Percentiles rank a stretch among this genome's conserved stretches.
Conservation (phyloP, 345 rosid species). For the Syzygium jambos region DNA sequence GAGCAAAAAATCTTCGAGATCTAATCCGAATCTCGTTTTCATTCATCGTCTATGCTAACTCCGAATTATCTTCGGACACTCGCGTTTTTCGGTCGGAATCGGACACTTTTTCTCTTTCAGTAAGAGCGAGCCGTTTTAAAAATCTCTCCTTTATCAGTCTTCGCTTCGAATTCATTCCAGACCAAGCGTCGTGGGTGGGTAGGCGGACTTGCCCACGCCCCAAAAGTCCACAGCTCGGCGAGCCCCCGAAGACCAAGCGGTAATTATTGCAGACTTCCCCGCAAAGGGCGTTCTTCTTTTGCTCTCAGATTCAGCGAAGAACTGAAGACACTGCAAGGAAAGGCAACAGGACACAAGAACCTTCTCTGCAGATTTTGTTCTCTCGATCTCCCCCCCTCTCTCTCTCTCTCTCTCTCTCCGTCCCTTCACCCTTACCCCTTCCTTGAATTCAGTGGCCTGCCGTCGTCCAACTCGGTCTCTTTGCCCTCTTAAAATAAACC, state of each 20-base stretch:
- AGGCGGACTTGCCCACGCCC: not conserved
- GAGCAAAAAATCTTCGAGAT: too few relatives aligned
- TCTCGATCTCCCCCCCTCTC: not conserved
- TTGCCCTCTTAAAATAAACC: not conserved
- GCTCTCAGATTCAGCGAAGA: not conserved
- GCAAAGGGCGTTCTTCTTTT: not conserved
- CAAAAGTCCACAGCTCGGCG: not conserved
- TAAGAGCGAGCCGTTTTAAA: too few relatives aligned
- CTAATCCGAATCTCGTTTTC: too few relatives aligned
- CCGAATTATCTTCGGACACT: too few relatives aligned
- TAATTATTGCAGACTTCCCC: not conserved
- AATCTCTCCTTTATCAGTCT: not conserved
- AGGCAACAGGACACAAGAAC: not conserved
- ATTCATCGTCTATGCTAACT: too few relatives aligned
- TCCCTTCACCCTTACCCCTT: not conserved
- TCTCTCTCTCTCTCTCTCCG: not conserved
- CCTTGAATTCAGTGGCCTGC: not conserved
- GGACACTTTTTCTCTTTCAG: too few relatives aligned
- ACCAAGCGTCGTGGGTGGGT: not conserved
- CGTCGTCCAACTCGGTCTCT: not conserved
- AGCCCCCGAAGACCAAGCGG: too few relatives aligned
- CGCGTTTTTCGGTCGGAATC: too few relatives aligned
- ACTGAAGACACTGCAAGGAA: not conserved
- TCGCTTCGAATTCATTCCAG: too few relatives aligned
- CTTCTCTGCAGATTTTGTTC: not conserved